Conservation (phyloP, 805 yeast species). For the Cyberlindnera samutprakarnensis region DNA sequence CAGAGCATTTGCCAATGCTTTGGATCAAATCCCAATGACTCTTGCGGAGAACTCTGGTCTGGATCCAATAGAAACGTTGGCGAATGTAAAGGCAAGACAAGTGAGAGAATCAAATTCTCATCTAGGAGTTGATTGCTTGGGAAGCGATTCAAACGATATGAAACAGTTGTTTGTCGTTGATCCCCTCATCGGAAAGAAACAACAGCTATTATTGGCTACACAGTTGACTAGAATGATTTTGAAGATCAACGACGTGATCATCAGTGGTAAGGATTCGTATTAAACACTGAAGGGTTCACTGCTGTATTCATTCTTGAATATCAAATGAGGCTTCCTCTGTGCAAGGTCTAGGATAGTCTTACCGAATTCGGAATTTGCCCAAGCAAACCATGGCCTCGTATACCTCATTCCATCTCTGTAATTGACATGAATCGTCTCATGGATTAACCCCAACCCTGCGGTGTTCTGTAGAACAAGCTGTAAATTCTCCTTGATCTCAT, state of each 20-base stretch:
- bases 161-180: conserved; percentile 90
- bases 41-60: conserved; percentile 96
- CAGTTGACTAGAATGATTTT: conserved; percentile 97
- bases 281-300: conserved; percentile 17
- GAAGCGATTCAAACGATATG: conserved; percentile 86
- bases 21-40: conserved; percentile 89
- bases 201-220: conserved; percentile 90
- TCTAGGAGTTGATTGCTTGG: conserved; percentile 92
- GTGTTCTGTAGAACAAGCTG: conserved; percentile 51
- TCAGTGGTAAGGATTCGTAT: conserved; percentile 76
- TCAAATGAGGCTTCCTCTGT: conserved; percentile 60
- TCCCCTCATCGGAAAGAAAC: conserved; percentile 95
- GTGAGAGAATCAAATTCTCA: conserved; percentile 60
- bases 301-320: conserved; percentile 40
- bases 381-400: conserved; percentile 88
- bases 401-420: conserved; percentile 37
- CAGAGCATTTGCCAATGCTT: conserved; percentile 87
- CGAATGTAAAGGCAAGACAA: conserved; percentile 79
- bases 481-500: conserved; percentile 50
- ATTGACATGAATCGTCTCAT: conserved; percentile 70
- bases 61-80: conserved; percentile 85
- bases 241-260: conserved; percentile 93
- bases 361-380: conserved; percentile 92
- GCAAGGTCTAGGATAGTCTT: conserved; percentile 78
- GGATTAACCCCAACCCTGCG: conserved; percentile 73